Evolutionary conservation across 352 stramenopile species (phyloP), one percentile per base, ranked within the genome.

Genomic region (Achlya hypogyna): DNA sequence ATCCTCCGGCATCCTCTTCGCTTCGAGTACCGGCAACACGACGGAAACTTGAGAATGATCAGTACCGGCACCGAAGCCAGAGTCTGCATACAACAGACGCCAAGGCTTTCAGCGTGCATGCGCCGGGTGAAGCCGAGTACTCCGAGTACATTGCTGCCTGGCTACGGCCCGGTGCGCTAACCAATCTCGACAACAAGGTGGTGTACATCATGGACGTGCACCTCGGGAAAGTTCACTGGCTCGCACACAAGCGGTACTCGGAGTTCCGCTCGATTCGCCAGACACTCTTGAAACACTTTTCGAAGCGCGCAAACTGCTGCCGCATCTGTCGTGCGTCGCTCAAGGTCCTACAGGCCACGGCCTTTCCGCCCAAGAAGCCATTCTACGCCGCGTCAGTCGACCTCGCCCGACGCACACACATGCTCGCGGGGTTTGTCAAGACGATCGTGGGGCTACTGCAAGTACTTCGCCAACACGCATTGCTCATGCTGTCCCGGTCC

Each of bases 121-220:
- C 14, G 38, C 38, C 51, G 12, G 54, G 54, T 22, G 79, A 91
- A 60, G 81, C 83, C 25, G 83, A 91, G 69, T 91, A 91, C 70
- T 91, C 83, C 34, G 83, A 91, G 62, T 89, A 91, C 72, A 64
- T 91, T 52, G 72, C 70, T 6, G 76, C 77, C 31, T 45, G 77
- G 4, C 60, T 76, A 4, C 82, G 88, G 62, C 49, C 49, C 2
- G 20, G 12, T 10, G 25, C 49, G 49, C 8, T 56, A 20, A 56
- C 74, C 14, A 73, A 87, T 47, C 63, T 75, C 8, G 76, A 89
- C 51, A 71, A 74, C 12, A 75, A 88, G 20, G 77, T 89, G 14
- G 86, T 80, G 45, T 91, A 91, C 43, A 71, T 83, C 34, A n/a
- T 91, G 23, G 75, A 89, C 58, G 71, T 88, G 14, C 78, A 84